Conservation (phyloP, 2,329 filamentous ascomycete genomes). For the Apiospora sp. region DNA sequence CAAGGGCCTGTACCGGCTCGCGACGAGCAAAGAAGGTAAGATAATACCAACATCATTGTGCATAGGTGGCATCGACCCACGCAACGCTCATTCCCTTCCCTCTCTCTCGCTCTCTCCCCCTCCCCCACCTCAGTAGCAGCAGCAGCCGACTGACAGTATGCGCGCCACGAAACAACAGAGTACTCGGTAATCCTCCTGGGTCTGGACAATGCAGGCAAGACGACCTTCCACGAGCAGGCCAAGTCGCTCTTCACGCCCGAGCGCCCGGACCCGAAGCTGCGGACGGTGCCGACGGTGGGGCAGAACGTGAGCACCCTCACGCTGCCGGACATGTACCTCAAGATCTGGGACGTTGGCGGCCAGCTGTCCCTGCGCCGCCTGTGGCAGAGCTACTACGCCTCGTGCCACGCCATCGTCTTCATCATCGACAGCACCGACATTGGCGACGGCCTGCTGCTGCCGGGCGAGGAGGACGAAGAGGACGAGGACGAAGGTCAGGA, state of each 20-base stretch:
- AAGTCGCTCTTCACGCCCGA: slow-evolving; percentile 82
- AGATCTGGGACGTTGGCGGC: slow-evolving; percentile 98
- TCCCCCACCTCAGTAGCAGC: slow-evolving; percentile 19
- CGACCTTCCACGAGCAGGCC: slow-evolving; percentile 95
- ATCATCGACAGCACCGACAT: slow-evolving; percentile 96
- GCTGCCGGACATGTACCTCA: slow-evolving; percentile 93
- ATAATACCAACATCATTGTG: slow-evolving; percentile 19
- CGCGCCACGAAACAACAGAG: slow-evolving; percentile 60
- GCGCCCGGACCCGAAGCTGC: slow-evolving; percentile 70
- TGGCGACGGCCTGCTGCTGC: slow-evolving; percentile 76
- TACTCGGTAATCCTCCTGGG: slow-evolving; percentile 97
- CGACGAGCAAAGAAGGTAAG: slow-evolving; percentile 93
- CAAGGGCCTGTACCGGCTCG: slow-evolving; percentile 93
- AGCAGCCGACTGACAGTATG: slow-evolving; percentile 18
- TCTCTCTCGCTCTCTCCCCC: background rate
- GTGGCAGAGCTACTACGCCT: slow-evolving; percentile 95
- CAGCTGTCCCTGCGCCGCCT: slow-evolving; percentile 88
- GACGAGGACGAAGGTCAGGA: slow-evolving; percentile 26
- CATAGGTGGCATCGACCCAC: slow-evolving; percentile 7
- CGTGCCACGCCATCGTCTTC: slow-evolving; percentile 96
- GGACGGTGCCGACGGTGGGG: slow-evolving; percentile 95
- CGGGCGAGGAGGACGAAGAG: slow-evolving; percentile 25
- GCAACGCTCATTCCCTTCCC: background rate
- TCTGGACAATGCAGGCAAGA: slow-evolving; percentile 98
- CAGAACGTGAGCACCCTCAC: slow-evolving; percentile 95